Conservation (phyloP, 495 filamentous ascomycete genomes). For the Xylaria telfairii region DNA sequence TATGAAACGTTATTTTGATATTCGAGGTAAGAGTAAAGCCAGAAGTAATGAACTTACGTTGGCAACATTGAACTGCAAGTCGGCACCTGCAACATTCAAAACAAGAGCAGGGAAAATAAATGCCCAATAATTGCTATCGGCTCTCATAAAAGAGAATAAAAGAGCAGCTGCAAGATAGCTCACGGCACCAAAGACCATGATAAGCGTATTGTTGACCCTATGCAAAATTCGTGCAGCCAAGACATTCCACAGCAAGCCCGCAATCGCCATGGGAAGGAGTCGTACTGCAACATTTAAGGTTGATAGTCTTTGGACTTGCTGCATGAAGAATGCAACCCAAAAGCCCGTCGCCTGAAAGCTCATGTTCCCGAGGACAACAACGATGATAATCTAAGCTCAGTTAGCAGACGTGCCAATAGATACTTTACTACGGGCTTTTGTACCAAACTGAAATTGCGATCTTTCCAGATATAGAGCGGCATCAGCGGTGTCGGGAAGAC, state of each 20-base stretch:
- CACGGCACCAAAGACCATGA: conserved; percentile 55
- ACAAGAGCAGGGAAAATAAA: conserved; percentile 63
- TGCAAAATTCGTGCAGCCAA: conserved; percentile 57
- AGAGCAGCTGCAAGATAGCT: conserved; percentile 52
- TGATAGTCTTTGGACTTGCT: conserved; percentile 55
- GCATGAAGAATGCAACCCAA: conserved; percentile 64
- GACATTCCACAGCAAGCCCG: conserved; percentile 56
- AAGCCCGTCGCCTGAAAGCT: conserved; percentile 57
- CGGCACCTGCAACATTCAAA: conserved; percentile 60
- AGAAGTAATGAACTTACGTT: conserved; percentile 51
- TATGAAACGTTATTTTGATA: conserved; percentile 36
- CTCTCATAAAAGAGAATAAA: conserved; percentile 48
- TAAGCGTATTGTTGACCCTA: conserved; percentile 54
- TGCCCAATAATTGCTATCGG: conserved; percentile 60
- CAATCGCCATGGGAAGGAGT: conserved; percentile 62
- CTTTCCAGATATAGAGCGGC: conserved; percentile 61
- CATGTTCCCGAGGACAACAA: conserved; percentile 60
- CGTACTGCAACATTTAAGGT: conserved; percentile 60
- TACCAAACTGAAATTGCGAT: conserved; percentile 59
- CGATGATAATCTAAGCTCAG: conserved; percentile 53
- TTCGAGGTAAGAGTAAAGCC: neutral
- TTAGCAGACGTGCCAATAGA: conserved; percentile 22
- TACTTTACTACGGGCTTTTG: conserved; percentile 32
- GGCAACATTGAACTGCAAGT: conserved; percentile 67
- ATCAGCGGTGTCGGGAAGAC: conserved; percentile 56